Base-by-base conservation (phyloP, 805 yeast genomes). In the Lachancea meyersii region DNA sequence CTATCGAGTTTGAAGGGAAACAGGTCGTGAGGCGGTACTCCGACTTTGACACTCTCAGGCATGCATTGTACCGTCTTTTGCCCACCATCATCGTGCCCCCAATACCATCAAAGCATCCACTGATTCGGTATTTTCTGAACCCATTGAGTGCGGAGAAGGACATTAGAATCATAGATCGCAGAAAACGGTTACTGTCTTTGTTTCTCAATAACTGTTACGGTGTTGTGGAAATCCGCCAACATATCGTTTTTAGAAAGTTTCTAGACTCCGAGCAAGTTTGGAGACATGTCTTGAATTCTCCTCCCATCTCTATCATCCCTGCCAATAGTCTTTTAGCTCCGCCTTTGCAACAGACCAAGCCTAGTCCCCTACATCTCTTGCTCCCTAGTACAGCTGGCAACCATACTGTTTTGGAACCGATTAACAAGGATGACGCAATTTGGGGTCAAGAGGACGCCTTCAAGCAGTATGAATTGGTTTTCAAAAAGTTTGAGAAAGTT, bases 11-110 rank as follows among this genome's bases (percentile, higher is more conserved):
- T 35, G 67, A 80, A n/a, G 81, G 70, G 6, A 55, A 51, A 22
- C 68, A 77, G 24, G 89, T 87, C 4, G 77, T 89, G 37, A 70
- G 98, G 53, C 71, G 97, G 35, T 93, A 93, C 60, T 83, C 95
- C 26, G 98, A 93, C 60, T 93, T 93, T 60, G 96, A 86, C 55
- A 77, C 85, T 38, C 70, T 93, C 35, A 71, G 96, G 47, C 81
- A 77, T 31, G 73, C 83, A 4, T 68, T 93, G 18, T 69, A 79
- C 3, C 79, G 82, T 51, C 65, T 86, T 30, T 82, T 83, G 49
- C 97, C 98, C 3, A 78, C 93, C 3, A 59, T 80, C 3, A 75
- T 93, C 3, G 77, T 93, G 4, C 98, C 98, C 5, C 97, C 97
- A 1, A 91, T 93, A 8, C 98, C 98, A 0, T 84, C 81, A 61